Base-by-base conservation (phyloP, 108 stramenopile species). In the Schizochytrium sp. region DNA sequence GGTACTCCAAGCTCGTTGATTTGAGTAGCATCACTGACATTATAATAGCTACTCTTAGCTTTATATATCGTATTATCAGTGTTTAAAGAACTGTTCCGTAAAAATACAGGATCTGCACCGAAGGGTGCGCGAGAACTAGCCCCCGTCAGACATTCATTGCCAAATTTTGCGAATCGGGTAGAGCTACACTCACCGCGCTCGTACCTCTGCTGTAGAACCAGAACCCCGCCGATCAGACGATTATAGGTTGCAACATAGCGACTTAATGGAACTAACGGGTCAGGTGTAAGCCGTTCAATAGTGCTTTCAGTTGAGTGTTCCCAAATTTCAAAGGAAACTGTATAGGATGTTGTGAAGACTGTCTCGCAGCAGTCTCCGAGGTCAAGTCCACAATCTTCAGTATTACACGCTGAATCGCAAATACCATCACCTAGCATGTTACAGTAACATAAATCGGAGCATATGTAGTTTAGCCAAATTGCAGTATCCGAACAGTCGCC, bases 301-400 rank as follows among this genome's bases (percentile, higher is more conserved):
- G 47, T 55, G 38, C 55, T 53, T 12, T 17, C 15, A 10, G 76
- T 83, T 13, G 28, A 55, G 76, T 83, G 53, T n/a, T 83, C 40
- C 47, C 47, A 83, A 7, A 83, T 47, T 53, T 83, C 76, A 53
- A 83, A 83, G 15, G 15, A 5, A 0, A 55, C 3, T 5, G 8
- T 5, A 83, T 47, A 40, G 50, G 12, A 10, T n/a, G 45, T 83
- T 53, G 47, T 55, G 28, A 83, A 83, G 13, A 55, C 53, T 5
- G 50, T 17, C 53, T 83, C 76, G 76, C 76, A 83, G 76, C 76
- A 83, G 76, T 83, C 76, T 1, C 76, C 76, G 0, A 83, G 76
- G 53, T 83, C 76, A 83, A 83, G 40, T 5, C 76, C 76, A 28
- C 76, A 83, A 10, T 17, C 5, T 42, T n/a, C 76, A n/a, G 76